Evolutionary conservation across 164 flowering plant genomes (phyloP).

Genomic region (Litsea cubeba): DNA sequence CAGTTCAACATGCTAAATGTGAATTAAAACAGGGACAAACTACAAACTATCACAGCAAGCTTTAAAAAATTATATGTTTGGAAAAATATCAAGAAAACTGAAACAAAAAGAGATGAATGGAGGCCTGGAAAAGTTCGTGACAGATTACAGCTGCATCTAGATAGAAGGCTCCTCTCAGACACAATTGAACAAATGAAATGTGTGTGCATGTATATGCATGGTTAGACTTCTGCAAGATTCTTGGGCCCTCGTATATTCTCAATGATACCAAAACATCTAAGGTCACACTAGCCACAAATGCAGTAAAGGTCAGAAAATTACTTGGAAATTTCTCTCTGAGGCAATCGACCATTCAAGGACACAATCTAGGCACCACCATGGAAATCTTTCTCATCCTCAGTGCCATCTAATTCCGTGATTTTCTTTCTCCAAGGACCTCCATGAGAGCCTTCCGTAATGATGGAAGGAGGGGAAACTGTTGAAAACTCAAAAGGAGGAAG

Average conservation of each 20-base stretch:
- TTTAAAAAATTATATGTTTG: too few species aligned
- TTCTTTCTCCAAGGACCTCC: conserved; percentile 99
- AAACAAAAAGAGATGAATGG: not conserved
- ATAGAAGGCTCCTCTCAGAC: not conserved
- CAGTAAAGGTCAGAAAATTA: conserved; percentile 25
- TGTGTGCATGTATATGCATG: not conserved
- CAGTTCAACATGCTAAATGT: too few species aligned
- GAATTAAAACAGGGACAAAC: too few species aligned
- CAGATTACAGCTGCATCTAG: not conserved
- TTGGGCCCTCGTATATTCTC: not conserved
- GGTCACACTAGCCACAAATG: not conserved
- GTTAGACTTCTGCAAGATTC: not conserved
- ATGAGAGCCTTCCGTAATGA: conserved; percentile 94
- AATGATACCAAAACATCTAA: not conserved
- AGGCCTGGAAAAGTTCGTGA: not conserved
- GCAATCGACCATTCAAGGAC: conserved; percentile 82
- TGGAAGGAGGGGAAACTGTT: conserved; percentile 76
- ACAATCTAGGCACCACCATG: conserved; percentile 96
- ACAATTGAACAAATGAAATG: not conserved
- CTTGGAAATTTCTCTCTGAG: conserved; percentile 93
- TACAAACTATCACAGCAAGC: too few species aligned
- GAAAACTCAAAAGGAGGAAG: conserved; percentile 94
- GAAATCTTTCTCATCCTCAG: conserved; percentile 93
- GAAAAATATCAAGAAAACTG: too few species aligned
- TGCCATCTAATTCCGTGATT: conserved; percentile 80